A percentile compares a stretch with the other conserved stretches of the same genome.
phyloP scores from a whole-genome alignment of 306 rosid species.

The Senna tora region DNA sequence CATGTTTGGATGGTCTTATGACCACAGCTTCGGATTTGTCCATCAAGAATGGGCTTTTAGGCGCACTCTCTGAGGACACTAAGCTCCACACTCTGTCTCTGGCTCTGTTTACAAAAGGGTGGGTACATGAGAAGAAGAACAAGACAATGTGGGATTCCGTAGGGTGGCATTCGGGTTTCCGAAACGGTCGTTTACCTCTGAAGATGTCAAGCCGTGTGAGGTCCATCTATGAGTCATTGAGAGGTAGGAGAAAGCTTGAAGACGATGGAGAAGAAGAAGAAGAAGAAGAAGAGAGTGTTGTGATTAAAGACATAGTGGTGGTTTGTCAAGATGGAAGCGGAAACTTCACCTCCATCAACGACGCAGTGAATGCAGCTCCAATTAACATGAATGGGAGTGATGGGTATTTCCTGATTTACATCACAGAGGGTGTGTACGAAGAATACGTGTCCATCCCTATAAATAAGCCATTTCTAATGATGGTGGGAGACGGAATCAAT shows the following conservation, averaged over 20 bases:
- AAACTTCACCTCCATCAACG: constrained; percentile 50
- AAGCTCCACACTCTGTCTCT: constrained; percentile 61
- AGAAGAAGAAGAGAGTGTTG: constrained; percentile 23
- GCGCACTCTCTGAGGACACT: constrained; percentile 50
- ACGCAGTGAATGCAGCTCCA: constrained; percentile 61
- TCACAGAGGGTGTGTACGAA: constrained; percentile 62
- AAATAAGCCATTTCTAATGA: constrained; percentile 55
- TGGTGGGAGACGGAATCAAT: constrained; percentile 72
- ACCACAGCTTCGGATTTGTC: constrained; percentile 46
- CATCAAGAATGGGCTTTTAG: constrained; percentile 38
- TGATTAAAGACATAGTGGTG: constrained; percentile 49
- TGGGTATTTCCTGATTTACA: constrained; percentile 64
- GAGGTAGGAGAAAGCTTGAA: constrained; percentile 43
- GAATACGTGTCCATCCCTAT: constrained; percentile 60
- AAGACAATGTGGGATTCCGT: constrained; percentile 30
- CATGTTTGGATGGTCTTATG: constrained; percentile 57
- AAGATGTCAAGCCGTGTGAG: constrained; percentile 48
- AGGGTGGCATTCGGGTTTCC: constrained; percentile 39
- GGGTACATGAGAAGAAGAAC: constrained; percentile 54
- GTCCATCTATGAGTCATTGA: constrained; percentile 45
- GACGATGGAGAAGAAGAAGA: constrained; percentile 21
- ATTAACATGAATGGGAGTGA: constrained; percentile 40
- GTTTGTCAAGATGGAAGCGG: constrained; percentile 54
- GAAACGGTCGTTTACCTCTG: constrained; percentile 56
- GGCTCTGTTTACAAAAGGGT: constrained; percentile 53